Base-by-base conservation (phyloP, 345 rosid species). In the Arabidopsis thaliana region DNA sequence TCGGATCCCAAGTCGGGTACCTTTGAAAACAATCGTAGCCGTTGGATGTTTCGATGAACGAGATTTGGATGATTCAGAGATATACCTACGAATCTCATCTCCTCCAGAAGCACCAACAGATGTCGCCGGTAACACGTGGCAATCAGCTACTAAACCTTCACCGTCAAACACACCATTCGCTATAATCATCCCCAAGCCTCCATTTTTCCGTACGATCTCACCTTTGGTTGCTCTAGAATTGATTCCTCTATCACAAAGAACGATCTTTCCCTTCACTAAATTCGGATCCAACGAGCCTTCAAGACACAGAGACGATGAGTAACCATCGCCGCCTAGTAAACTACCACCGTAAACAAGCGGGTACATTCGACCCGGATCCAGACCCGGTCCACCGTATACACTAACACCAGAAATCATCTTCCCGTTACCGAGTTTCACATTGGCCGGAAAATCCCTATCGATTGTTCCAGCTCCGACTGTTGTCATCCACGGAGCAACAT, bases 161-260 rank as follows among this genome's bases (percentile, higher is more conserved):
- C 97, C 99, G 58, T 95, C 96, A 6, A 91, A 90, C 3, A 85
- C 87, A 22, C 97, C 93, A 44, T 95, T 95, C 0, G 97, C 97
- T 59, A 95, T 84, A 58, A 95, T 83, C 99, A 95, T 95, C 52
- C 93, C 97, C 2, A 88, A 72, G 8, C 97, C 99, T 7, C 97
- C 99, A 1, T 92, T 91, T 20, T 85, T 87, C 65, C 78, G 77
- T 3, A 95, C 99, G 11, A 95, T 91, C 25, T 87, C 86, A 0
- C 99, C 99, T 74, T 95, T 95, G 2, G 86, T 91, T 1, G 90
- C 87, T n/a, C 99, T 78, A 0, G 93, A 82, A 56, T 93, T 95
- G 79, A 94, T 93, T 41, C 99, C 96, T 33, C 98, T 83, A 22
- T 92, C 98, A 25, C 99, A 92, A 65, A 95, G 44, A 3, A 95